Evolutionary conservation across 371 early-diverging fungal species (phyloP), one percentile per base, ranked within the genome.

Genomic region (Capniomyces stellatus): DNA sequence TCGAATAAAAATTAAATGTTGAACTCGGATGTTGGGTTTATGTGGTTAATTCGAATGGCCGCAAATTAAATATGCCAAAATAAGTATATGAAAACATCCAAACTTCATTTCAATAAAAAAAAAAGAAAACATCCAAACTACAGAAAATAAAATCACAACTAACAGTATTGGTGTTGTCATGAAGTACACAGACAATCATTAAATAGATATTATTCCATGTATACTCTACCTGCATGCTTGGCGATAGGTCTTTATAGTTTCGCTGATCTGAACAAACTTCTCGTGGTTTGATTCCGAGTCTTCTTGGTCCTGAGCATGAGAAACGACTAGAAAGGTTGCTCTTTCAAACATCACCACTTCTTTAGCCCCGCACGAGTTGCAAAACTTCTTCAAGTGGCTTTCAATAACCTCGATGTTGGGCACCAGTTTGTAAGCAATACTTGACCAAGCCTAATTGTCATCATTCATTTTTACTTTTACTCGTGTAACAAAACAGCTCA

Each of bases 321-420:
- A 83, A 58, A 96, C 91, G 19, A 92, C 92, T 52, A 96, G 70
- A 62, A 96, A 92, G 2, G 93, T 94, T 18, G 90, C 79, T 29
- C 85, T 68, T 69, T 96, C 96, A 67, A 93, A 96, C 44, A 96
- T 65, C 2, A 92, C 86, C 29, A 92, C 86, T 62, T 96, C 94
- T 54, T 88, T 83, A 0, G 92, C 93, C 54, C 91, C 93, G 61
- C 89, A 85, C 53, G 85, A 72, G 43, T 64, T 59, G 59, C 85
- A 76, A 58, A 96, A 92, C 47, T 74, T 73, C 54, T 78, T 68
- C 51, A 96, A 69, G 54, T 87, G 79, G 6, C 70, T 66, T 68
- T 92, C 88, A 25, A 93, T 73, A 3, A 72, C 64, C 25, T 73
- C 72, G 42, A 93, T 89, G 61, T 92, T 92, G 31, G 96, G 96